These are phyloP conservation scores for Fomitopsis schrenkii DNA, from an alignment of 1,284 basidiomycete species.

Conservation along the genomic window DNA sequence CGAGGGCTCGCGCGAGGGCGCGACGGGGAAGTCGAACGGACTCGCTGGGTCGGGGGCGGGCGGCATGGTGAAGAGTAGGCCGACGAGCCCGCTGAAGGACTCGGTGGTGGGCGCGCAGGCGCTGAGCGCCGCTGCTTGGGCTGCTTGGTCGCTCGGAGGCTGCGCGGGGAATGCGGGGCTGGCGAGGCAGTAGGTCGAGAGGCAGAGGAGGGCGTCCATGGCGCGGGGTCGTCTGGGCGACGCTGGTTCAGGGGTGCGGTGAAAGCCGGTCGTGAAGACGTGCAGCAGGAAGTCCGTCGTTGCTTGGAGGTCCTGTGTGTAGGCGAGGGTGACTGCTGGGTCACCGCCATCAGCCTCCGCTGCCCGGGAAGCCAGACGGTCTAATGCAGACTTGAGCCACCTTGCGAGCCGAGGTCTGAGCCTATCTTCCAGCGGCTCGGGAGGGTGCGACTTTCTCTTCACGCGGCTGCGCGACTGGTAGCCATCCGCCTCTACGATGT, in stretches of 20 bases:
- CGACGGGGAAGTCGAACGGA: constrained; percentile 14
- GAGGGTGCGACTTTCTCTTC: constrained; percentile 1
- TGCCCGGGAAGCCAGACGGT: constrained; percentile 8
- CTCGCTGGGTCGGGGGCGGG: constrained; percentile 6
- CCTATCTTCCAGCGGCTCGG: constrained; percentile 4
- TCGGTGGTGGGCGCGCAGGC: constrained; percentile 7
- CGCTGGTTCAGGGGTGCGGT: constrained; percentile 7
- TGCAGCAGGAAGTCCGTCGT: constrained; percentile 18
- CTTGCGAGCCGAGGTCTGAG: constrained; percentile 21
- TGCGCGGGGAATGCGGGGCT: constrained; percentile 10
- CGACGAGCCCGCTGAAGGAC: constrained; percentile 11
- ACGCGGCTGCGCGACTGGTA: background rate
- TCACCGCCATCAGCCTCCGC: background rate
- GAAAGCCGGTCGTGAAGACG: constrained; percentile 10
- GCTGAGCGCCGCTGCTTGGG: background rate
- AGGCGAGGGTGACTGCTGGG: background rate
- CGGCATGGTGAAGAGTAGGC: constrained; percentile 18
- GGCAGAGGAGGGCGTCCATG: constrained; percentile 26
- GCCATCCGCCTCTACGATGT: constrained; percentile 5
- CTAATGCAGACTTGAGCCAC: constrained; percentile 22
- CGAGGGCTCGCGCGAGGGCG: constrained; percentile 8
- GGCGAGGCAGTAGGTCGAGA: constrained; percentile 27
- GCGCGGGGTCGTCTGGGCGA: constrained; percentile 8
- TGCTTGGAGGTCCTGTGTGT: constrained; percentile 8
- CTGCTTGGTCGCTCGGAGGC: background rate